phyloP scores from a whole-genome alignment of 208 protist genomes.

The Wallacemonas sp. region DNA sequence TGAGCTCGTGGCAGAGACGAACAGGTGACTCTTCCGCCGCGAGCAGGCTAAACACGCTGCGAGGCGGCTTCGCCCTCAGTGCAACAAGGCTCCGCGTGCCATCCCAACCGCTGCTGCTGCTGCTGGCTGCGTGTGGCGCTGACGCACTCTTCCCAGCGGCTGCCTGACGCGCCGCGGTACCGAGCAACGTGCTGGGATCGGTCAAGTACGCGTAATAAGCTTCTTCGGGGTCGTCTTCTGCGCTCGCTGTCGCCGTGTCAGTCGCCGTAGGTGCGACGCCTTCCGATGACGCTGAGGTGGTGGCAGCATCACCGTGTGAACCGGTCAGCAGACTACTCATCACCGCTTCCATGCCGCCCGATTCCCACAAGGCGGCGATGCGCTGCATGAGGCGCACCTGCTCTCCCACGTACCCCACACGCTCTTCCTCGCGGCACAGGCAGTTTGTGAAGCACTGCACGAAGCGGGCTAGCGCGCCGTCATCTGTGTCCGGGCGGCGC shows the following conservation, averaged over 20 bases:
- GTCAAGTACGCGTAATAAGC: neutral
- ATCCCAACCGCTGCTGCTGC: neutral
- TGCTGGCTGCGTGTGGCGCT: neutral
- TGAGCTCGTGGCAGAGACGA: slow-evolving; percentile 26
- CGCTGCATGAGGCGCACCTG: slow-evolving; percentile 55
- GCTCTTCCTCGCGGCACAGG: slow-evolving; percentile 72
- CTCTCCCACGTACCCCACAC: slow-evolving; percentile 45
- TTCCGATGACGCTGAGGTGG: neutral
- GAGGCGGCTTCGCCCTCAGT: neutral
- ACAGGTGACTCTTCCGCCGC: slow-evolving; percentile 19
- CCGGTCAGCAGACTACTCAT: no score
- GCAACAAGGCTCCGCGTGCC: neutral
- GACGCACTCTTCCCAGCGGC: neutral
- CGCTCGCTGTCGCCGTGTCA: neutral
- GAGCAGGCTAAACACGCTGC: slow-evolving; percentile 11
- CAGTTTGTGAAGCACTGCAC: slow-evolving; percentile 82
- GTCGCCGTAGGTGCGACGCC: neutral
- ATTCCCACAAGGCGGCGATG: slow-evolving; percentile 32
- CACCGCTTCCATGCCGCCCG: slow-evolving; percentile 14
- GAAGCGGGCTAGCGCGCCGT: slow-evolving; percentile 60
- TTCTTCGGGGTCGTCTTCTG: neutral
- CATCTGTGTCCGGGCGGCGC: slow-evolving; percentile 56
- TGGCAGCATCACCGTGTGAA: no score
- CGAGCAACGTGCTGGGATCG: neutral
- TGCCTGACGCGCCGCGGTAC: neutral